Base-by-base conservation (phyloP, 1,284 basidiomycete genomes). In the Sporisorium scitamineum region DNA sequence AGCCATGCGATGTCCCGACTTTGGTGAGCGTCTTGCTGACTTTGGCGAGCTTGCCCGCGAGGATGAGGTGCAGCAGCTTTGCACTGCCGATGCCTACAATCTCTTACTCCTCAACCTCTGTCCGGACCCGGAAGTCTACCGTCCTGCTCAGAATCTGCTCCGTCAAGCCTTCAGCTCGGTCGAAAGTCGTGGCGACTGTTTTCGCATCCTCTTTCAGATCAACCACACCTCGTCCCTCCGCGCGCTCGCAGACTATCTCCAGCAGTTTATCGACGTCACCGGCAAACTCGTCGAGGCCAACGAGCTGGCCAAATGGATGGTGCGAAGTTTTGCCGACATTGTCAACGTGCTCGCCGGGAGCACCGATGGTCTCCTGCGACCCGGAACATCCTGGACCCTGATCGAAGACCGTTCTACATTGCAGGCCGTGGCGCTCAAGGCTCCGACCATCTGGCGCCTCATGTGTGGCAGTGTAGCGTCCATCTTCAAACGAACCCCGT, bases 331-430 rank as follows among this genome's bases (percentile, higher is more conserved):
- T 29, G 80, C 81, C 37, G 82, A 85, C 57, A 69, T 84, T 20
- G 63, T 84, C 66, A 78, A 80, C 41, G 80, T 81, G 18, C 72
- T 85, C 22, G 83, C 81, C 51, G 80, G 77, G 44, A 70, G 74
- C 48, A 78, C 76, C 45, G 71, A 84, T 22, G 84, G 84, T 13
- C 56, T 85, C 22, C 60, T 84, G n/a, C 70, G 82, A 2, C 60
- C 76, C 2, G 81, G 81, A 20, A 80, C 82, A 2, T 72, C 77
- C 3, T 76, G 74, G 59, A 82, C 79, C 20, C 47, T 79, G 9
- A 47, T 77, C 47, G 76, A 75, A 27, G 59, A 75, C 16, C 39
- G 57, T 7, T 62, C 54, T 7, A 69, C 62, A 7, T 44, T 64
- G 29, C 67, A 78, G 27, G 54, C 54, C 7, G 76, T 78, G 26